Evolutionary conservation across 75 land plant species (phyloP).

Genomic region (Pinus albicaulis): DNA sequence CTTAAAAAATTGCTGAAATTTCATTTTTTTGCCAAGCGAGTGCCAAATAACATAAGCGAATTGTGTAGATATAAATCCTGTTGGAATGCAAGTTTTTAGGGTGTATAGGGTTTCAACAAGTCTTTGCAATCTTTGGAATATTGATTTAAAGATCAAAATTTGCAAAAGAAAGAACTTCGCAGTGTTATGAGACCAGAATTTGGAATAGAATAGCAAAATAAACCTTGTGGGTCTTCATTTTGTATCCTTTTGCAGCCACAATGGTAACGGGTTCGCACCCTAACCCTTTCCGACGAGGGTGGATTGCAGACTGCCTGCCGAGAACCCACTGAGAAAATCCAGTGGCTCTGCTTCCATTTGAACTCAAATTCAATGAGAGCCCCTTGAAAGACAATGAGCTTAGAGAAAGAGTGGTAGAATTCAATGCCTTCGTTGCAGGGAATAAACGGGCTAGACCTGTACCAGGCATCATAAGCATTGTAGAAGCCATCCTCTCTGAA

Average conservation of each 20-base stretch:
- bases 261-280: constrained; percentile 22
- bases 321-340: constrained; percentile 1
- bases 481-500: neutral
- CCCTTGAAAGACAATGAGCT: neutral
- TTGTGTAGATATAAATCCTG: too few relatives aligned
- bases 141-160: too few relatives aligned
- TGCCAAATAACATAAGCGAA: too few relatives aligned
- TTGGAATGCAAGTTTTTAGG: too few relatives aligned
- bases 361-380: neutral
- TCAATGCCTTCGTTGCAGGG: neutral
- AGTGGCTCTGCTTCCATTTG: neutral
- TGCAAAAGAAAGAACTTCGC: too few relatives aligned
- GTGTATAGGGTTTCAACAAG: too few relatives aligned
- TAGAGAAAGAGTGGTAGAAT: neutral
- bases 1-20: too few relatives aligned
- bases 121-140: too few relatives aligned
- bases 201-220: neutral
- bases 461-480: neutral
- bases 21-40: too few relatives aligned
- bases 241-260: constrained; percentile 71
- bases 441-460: neutral
- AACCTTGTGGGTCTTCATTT: constrained; percentile 97
- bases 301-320: neutral
- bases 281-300: neutral
- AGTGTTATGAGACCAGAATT: too few relatives aligned